Evolutionary conservation across 768 basidiomycete species (phyloP).

Genomic region (Auriscalpium vulgare): DNA sequence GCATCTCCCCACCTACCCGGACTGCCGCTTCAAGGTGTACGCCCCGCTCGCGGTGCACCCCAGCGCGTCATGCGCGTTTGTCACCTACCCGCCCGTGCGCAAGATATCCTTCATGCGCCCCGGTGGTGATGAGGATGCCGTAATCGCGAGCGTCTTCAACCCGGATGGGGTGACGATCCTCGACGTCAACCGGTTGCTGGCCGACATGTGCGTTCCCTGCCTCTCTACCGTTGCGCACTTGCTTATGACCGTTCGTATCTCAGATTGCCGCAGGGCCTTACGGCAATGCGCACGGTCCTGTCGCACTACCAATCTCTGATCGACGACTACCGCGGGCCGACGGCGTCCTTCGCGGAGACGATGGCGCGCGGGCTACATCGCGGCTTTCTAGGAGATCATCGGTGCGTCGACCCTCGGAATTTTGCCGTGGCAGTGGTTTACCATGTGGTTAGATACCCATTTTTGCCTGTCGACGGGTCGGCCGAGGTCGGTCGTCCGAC

Average conservation of each 20-base stretch:
- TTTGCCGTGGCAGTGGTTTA: neutral
- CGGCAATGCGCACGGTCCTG: slow-evolving; percentile 12
- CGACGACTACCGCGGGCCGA: slow-evolving; percentile 6
- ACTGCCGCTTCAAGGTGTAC: slow-evolving; percentile 11
- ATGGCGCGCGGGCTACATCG: slow-evolving; percentile 6
- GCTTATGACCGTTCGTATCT: neutral
- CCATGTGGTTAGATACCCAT: slow-evolving; percentile 8
- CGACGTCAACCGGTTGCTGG: slow-evolving; percentile 14
- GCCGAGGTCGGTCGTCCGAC: slow-evolving; percentile 4
- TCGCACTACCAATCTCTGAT: slow-evolving; percentile 13
- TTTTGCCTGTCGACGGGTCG: slow-evolving; percentile 7
- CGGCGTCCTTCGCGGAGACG: slow-evolving; percentile 3
- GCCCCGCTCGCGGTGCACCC: slow-evolving; percentile 12
- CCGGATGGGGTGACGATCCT: slow-evolving; percentile 15
- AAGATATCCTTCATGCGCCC: slow-evolving; percentile 10
- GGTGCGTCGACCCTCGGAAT: slow-evolving; percentile 1
- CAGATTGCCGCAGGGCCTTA: slow-evolving; percentile 11
- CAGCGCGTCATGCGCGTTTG: slow-evolving; percentile 11
- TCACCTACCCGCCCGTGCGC: slow-evolving; percentile 11
- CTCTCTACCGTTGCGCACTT: neutral
- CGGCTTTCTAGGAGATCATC: slow-evolving; percentile 13
- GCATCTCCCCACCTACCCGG: slow-evolving; percentile 12
- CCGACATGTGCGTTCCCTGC: slow-evolving; percentile 12
- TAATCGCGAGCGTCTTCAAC: slow-evolving; percentile 13
- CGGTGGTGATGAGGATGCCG: neutral